These are phyloP conservation scores for Penicillium maclennaniae DNA, from an alignment of 495 filamentous ascomycete species.

Conservation along the genomic window DNA sequence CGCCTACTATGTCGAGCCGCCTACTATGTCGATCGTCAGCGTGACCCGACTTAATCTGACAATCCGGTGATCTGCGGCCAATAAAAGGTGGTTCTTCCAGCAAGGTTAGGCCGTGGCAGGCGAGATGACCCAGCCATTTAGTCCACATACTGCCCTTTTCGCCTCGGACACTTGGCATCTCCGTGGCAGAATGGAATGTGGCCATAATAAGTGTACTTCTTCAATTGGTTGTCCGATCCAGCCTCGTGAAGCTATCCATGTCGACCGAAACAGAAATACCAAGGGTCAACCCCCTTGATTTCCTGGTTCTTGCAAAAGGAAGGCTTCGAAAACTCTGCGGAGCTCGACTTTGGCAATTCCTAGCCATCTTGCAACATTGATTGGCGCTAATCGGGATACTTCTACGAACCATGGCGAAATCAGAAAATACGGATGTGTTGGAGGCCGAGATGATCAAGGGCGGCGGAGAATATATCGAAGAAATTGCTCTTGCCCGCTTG, in stretches of 20 bases:
- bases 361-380: not conserved
- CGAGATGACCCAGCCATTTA: not conserved
- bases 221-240: not conserved
- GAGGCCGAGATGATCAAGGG: slow-evolving; percentile 12
- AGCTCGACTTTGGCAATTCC: not conserved
- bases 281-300: not conserved
- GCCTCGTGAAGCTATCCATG: not conserved
- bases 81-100: slow-evolving; percentile 1
- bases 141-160: slow-evolving; percentile 8
- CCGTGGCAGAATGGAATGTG: slow-evolving; percentile 20
- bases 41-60: slow-evolving; percentile 11
- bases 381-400: not conserved
- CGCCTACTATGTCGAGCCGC: not conserved
- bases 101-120: not conserved
- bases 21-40: slow-evolving; percentile 1
- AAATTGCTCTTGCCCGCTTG: slow-evolving; percentile 32
- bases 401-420: not conserved
- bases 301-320: not conserved
- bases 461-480: slow-evolving; percentile 29
- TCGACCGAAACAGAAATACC: slow-evolving; percentile 11
- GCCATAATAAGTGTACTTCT: not conserved
- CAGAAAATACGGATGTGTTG: not conserved
- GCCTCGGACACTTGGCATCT: slow-evolving; percentile 6
- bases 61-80: slow-evolving; percentile 3
- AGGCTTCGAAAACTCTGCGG: not conserved